Evolutionary conservation across 371 early-diverging fungal species (phyloP).

Genomic region (Circinella umbellata): DNA sequence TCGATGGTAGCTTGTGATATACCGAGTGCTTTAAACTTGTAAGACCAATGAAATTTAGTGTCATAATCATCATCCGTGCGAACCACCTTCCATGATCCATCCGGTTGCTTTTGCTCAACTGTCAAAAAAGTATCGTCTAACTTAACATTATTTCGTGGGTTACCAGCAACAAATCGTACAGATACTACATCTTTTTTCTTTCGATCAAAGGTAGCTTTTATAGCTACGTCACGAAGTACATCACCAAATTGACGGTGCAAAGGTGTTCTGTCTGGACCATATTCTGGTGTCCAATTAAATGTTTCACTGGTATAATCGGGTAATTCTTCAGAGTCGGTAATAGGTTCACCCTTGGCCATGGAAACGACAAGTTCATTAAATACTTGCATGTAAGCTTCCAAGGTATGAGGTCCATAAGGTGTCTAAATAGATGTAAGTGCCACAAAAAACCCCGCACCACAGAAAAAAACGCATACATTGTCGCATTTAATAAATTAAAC

Average conservation of each 20-base stretch:
- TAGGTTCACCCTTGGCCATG: constrained; percentile 38
- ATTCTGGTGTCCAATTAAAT: constrained; percentile 43
- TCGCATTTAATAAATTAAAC: too few species aligned
- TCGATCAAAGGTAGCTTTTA: constrained; percentile 13
- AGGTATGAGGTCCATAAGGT: constrained; percentile 66
- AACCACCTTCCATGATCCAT: constrained; percentile 40
- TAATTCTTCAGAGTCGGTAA: constrained; percentile 21
- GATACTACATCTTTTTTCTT: constrained; percentile 26
- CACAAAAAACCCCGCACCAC: too few species aligned
- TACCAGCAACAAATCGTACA: constrained; percentile 61
- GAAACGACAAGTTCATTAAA: constrained; percentile 53
- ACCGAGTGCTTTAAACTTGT: constrained; percentile 33
- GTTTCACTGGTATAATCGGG: constrained; percentile 42
- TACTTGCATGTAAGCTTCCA: constrained; percentile 59
- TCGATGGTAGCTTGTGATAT: constrained; percentile 41
- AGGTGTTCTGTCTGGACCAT: constrained; percentile 58
- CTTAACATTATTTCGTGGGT: constrained; percentile 60
- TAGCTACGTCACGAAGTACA: constrained; percentile 37
- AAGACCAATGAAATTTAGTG: constrained; percentile 46
- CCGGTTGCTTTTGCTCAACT: constrained; percentile 45
- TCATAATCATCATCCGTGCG: constrained; percentile 53
- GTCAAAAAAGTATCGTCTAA: constrained; percentile 50
- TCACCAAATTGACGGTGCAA: constrained; percentile 52
- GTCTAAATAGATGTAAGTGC: constrained; percentile 34
- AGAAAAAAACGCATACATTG: too few species aligned